Evolutionary conservation across 2,329 filamentous ascomycete genomes (phyloP).

Genomic region (Talaromyces sp.): DNA sequence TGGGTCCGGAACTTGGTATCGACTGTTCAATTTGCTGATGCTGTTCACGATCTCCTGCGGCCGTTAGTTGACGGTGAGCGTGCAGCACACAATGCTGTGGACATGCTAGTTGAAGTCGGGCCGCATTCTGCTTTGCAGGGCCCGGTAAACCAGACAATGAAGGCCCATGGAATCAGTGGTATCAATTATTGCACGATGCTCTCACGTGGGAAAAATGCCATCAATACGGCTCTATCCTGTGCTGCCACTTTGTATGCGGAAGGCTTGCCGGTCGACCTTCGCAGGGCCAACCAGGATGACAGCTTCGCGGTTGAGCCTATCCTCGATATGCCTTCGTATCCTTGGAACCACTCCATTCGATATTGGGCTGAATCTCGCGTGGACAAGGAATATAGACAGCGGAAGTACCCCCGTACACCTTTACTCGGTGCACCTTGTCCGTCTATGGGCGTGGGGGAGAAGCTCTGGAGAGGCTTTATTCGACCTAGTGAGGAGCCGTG

Average conservation of each 20-base stretch:
- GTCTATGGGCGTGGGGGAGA: constrained; percentile 16
- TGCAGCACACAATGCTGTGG: neutral
- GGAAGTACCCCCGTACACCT: constrained; percentile 5
- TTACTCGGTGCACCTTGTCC: constrained; percentile 11
- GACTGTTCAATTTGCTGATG: constrained; percentile 15
- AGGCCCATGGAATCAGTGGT: neutral
- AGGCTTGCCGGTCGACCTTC: neutral
- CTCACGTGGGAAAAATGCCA: neutral
- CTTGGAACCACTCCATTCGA: constrained; percentile 16
- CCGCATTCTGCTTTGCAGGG: constrained; percentile 15
- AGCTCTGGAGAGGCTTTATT: constrained; percentile 28
- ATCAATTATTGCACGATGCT: constrained; percentile 1
- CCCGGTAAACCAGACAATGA: constrained; percentile 13
- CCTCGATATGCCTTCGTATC: constrained; percentile 16
- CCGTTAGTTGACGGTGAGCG: neutral
- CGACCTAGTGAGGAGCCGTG: constrained; percentile 25
- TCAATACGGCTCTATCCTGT: neutral
- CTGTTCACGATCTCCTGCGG: constrained; percentile 4
- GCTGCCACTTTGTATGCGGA: neutral
- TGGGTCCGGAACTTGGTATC: constrained; percentile 17
- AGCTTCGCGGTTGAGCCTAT: neutral
- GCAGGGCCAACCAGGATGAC: neutral
- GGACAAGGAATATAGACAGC: constrained; percentile 1
- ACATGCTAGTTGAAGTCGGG: constrained; percentile 17
- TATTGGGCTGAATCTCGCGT: constrained; percentile 18